These are phyloP conservation scores for Microbotryum intermedium DNA, from an alignment of 1,284 basidiomycete genomes.

Conservation along the genomic window DNA sequence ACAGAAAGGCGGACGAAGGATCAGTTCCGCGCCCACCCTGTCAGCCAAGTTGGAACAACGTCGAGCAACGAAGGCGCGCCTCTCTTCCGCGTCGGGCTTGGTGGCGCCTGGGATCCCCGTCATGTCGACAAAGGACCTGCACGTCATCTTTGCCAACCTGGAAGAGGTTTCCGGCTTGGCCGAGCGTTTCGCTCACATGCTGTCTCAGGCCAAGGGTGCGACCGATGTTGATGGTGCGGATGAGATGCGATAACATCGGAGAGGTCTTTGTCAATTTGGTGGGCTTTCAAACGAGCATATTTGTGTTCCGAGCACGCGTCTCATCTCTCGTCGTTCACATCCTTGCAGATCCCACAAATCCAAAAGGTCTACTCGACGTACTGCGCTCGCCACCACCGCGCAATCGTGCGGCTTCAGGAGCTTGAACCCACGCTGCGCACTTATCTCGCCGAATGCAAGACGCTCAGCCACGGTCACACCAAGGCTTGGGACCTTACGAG, in stretches of 20 bases:
- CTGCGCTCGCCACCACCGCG: slow-evolving; percentile 40
- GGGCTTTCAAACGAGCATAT: not conserved
- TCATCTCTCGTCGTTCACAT: not conserved
- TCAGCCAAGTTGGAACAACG: not conserved
- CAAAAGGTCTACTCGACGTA: slow-evolving; percentile 39
- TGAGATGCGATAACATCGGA: slow-evolving; percentile 34
- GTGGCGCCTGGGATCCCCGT: slow-evolving; percentile 16
- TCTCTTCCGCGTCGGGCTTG: too few species aligned
- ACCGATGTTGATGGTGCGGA: slow-evolving; percentile 21
- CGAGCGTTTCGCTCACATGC: slow-evolving; percentile 34
- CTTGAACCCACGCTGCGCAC: slow-evolving; percentile 32
- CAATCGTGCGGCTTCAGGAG: slow-evolving; percentile 38
- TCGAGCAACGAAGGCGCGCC: not conserved
- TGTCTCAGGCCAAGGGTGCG: slow-evolving; percentile 9
- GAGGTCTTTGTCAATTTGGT: slow-evolving; percentile 38
- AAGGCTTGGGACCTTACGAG: slow-evolving; percentile 42
- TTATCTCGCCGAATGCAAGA: slow-evolving; percentile 40
- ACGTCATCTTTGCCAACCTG: slow-evolving; percentile 40
- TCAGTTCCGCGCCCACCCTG: too few species aligned
- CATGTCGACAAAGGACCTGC: slow-evolving; percentile 37
- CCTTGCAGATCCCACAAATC: slow-evolving; percentile 35
- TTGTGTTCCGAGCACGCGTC: not conserved
- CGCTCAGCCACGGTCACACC: slow-evolving; percentile 34
- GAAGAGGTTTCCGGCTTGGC: slow-evolving; percentile 39
- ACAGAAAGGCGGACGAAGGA: too few species aligned